Base-by-base conservation (phyloP, 1,284 basidiomycete genomes). In the Cutaneotrichosporon sp. region DNA sequence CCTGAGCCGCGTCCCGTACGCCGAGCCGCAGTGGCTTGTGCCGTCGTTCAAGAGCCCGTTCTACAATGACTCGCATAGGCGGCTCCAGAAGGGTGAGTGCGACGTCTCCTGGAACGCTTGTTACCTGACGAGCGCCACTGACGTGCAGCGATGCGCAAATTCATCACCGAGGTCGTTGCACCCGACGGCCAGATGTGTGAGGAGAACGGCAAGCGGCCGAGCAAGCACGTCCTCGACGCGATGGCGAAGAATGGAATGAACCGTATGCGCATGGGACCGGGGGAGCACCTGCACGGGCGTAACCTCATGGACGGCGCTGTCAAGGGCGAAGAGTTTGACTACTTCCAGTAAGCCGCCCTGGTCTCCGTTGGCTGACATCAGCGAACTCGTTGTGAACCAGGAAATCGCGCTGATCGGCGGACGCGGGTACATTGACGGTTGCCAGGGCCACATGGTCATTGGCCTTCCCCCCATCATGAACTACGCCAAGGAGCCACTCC, bases 191-290 rank as follows among this genome's bases (percentile, higher is more conserved):
- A 88, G 78, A 79, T 78, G 26, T 81, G 84, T 57, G 89, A 91
- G 75, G 81, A 83, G 59, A 86, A 85, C 65, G 88, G 87, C 26
- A 89, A 89, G 71, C 80, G 82, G 19, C 84, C 74, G 4, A 67
- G 64, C 49, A 71, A 73, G 52, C 55, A 65, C 33, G 75, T 77
- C 16, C 57, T 75, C 26, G 63, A 72, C 12, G 63, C 65, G 24
- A 75, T 76, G 71, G 72, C 74, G 6, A 5, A 82, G 81, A 57
- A 84, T 41, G 85, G 85, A 90, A 64, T 93, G 52, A 85, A 89
- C 70, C 87, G 88, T 4, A 96, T 96, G 91, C 84, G 90, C 48
- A 78, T 97, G 74, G 93, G 93, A 17, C 81, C 81, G 5, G 80
- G 79, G 25, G 79, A 80, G 65, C 91, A 97, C 67, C 78, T 97